Evolutionary conservation across 257 asterid species (phyloP).

Genomic region (Salvia miltiorrhiza): DNA sequence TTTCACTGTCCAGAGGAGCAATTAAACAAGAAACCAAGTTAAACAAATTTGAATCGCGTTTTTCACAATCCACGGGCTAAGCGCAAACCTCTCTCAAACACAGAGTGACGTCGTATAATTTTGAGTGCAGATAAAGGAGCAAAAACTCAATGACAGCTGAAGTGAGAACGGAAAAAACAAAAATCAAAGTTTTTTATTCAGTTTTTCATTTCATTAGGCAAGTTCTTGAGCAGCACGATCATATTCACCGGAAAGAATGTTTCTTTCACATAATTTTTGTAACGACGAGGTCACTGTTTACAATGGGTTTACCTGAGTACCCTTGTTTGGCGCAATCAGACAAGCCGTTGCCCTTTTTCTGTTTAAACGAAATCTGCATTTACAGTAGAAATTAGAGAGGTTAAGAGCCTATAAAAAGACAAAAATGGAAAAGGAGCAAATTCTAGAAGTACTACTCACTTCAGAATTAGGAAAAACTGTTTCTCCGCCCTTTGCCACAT

Average conservation of each 20-base stretch:
- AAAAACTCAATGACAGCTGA: background rate
- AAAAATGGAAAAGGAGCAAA: background rate
- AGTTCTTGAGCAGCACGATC: background rate
- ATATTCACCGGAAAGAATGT: background rate
- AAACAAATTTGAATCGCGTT: background rate
- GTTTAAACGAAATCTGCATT: constrained; percentile 50
- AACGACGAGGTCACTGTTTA: background rate
- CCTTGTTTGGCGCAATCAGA: constrained; percentile 88
- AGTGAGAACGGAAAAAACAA: background rate
- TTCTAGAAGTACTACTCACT: constrained; percentile 26
- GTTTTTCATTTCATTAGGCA: background rate
- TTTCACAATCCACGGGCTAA: background rate
- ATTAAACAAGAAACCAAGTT: background rate
- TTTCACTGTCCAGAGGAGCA: constrained; percentile 50
- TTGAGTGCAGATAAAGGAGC: background rate
- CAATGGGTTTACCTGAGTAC: constrained; percentile 53
- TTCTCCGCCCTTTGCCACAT: constrained; percentile 79
- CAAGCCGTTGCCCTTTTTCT: constrained; percentile 65
- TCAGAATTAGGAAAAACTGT: constrained; percentile 75
- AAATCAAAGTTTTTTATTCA: background rate
- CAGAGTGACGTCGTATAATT: background rate
- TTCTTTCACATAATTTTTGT: background rate
- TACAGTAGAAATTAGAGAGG: background rate
- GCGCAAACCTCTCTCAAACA: background rate
- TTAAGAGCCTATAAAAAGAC: background rate